Evolutionary conservation across 495 filamentous ascomycete species (phyloP).

Genomic region (Podospora pseudopauciseta): DNA sequence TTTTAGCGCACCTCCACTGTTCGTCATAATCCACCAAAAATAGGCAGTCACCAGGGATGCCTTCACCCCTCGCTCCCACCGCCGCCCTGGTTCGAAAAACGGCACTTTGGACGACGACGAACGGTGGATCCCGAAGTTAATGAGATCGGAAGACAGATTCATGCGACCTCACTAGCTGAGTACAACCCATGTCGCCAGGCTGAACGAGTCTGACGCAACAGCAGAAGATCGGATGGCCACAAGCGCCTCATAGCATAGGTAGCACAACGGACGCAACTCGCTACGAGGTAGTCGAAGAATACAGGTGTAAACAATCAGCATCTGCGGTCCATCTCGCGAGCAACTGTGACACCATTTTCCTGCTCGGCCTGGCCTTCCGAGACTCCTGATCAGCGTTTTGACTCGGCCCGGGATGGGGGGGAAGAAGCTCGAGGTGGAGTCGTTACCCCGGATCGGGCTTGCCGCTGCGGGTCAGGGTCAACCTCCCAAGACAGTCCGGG

Average conservation of each 20-base stretch:
- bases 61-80: background rate
- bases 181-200: background rate
- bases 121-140: constrained; percentile 5
- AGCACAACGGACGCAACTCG: background rate
- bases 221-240: background rate
- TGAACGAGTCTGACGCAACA: background rate
- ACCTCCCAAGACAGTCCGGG: constrained; percentile 5
- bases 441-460: constrained; percentile 24
- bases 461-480: constrained; percentile 18
- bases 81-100: constrained; percentile 3
- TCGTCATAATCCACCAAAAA: constrained; percentile 10
- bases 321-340: background rate
- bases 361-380: constrained; percentile 31
- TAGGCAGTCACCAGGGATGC: constrained; percentile 6
- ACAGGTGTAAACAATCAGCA: background rate
- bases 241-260: background rate
- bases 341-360: constrained; percentile 15
- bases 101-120: background rate
- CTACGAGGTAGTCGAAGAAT: background rate
- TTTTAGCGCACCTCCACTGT: background rate
- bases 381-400: constrained; percentile 34
- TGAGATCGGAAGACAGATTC: background rate
- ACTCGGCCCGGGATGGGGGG: constrained; percentile 15
- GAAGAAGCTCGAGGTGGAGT: constrained; percentile 8
- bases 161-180: constrained; percentile 1